Conservation (phyloP, 2,329 filamentous ascomycete genomes). For the Cryphonectria japonica region DNA sequence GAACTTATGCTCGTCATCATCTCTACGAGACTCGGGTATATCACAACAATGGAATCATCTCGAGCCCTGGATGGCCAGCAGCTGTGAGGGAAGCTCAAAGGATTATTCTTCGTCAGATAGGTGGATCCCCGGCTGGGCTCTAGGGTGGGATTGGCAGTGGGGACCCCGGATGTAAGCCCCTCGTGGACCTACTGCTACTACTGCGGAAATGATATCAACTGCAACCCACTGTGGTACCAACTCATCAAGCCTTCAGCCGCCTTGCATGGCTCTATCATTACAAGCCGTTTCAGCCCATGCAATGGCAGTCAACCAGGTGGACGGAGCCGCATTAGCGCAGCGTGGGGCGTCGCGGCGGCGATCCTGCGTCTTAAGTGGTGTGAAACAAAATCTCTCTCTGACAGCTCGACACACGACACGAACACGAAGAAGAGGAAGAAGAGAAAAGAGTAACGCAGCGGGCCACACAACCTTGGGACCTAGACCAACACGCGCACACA, state of each 20-base stretch:
- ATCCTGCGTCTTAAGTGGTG: conserved; percentile 14
- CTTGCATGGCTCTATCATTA: conserved; percentile 3
- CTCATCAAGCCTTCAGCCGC: conserved; percentile 4
- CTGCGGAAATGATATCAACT: neutral
- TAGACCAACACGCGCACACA: neutral
- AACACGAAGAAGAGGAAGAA: neutral
- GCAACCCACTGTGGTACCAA: neutral
- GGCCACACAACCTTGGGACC: neutral
- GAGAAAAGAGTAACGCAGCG: neutral
- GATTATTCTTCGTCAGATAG: neutral
- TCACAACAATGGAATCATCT: neutral
- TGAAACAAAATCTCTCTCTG: neutral
- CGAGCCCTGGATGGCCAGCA: neutral
- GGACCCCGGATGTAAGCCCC: conserved; percentile 12
- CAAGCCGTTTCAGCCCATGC: conserved; percentile 21
- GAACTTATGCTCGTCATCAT: neutral
- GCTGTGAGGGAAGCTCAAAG: neutral
- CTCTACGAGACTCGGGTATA: neutral
- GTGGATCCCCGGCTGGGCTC: neutral
- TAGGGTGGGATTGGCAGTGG: neutral
- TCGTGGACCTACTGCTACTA: conserved; percentile 7
- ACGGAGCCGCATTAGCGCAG: neutral
- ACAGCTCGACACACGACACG: neutral
- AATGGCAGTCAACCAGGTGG: conserved; percentile 10
- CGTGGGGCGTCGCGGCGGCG: neutral